phyloP scores from a whole-genome alignment of 495 filamentous ascomycete species.

The Tuber microsphaerosporum region DNA sequence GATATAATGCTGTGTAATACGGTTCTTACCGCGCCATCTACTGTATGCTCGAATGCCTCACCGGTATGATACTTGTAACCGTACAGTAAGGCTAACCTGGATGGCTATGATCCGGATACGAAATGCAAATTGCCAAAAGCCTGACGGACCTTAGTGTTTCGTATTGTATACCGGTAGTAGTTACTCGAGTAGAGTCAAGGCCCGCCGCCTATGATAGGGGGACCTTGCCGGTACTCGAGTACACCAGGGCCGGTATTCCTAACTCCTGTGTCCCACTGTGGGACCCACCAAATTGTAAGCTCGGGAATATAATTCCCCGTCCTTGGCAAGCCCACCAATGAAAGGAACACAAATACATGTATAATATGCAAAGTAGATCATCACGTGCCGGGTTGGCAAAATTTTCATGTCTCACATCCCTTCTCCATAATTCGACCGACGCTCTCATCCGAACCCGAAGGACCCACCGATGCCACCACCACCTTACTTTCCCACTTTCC shows the following conservation, averaged over 20 bases:
- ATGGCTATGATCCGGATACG: not conserved
- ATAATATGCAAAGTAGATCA: constrained; percentile 5
- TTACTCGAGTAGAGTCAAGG: not conserved
- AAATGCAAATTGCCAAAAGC: not conserved
- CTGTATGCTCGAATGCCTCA: not conserved
- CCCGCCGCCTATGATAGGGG: not conserved
- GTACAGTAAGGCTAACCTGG: not conserved
- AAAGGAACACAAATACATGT: too few relatives aligned
- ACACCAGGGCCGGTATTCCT: not conserved
- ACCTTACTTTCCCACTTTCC: not conserved
- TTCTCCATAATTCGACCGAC: not conserved
- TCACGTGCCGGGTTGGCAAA: not conserved
- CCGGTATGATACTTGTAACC: not conserved
- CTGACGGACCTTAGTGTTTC: not conserved
- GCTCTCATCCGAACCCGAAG: constrained; percentile 2
- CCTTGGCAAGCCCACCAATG: not conserved
- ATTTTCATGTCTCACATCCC: not conserved
- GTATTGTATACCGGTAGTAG: too few relatives aligned
- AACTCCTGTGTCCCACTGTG: not conserved
- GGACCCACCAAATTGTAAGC: not conserved
- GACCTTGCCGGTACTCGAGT: not conserved
- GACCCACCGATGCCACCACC: not conserved
- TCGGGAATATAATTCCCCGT: constrained; percentile 6
- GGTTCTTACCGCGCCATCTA: not conserved
- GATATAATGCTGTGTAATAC: not conserved